Evolutionary conservation across 345 rosid genomes (phyloP).

Genomic region (Pistacia vera): DNA sequence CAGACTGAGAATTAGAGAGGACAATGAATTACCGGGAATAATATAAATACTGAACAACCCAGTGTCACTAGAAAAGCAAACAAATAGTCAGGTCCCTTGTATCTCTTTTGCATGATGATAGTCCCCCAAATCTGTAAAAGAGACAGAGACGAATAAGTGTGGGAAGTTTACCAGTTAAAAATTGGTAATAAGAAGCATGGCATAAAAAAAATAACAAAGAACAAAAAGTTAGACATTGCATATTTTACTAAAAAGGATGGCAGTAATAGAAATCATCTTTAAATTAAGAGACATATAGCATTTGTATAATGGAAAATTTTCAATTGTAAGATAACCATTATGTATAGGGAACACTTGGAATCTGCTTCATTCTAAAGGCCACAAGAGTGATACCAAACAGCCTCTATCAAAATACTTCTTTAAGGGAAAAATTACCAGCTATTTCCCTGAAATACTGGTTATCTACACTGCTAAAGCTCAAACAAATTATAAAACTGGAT

Average conservation of each 20-base stretch:
- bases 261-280: background rate
- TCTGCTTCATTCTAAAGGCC: background rate
- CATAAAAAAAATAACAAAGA: background rate
- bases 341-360: background rate
- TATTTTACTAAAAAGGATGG: background rate
- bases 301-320: background rate
- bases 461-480: background rate
- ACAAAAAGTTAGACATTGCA: background rate
- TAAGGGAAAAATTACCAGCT: background rate
- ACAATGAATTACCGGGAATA: slow-evolving; percentile 69
- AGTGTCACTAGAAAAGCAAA: slow-evolving; percentile 84
- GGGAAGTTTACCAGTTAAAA: background rate
- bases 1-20: background rate
- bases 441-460: background rate
- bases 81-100: slow-evolving; percentile 79
- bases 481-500: background rate
- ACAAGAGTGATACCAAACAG: background rate
- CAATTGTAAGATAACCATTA: background rate
- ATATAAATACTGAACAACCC: slow-evolving; percentile 88
- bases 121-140: slow-evolving; percentile 78
- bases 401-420: background rate
- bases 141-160: background rate
- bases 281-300: background rate
- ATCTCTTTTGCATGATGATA: slow-evolving; percentile 89
- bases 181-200: slow-evolving; percentile 5